Evolutionary conservation across 2,329 filamentous ascomycete genomes (phyloP).

Genomic region (Colletotrichum liriopes): DNA sequence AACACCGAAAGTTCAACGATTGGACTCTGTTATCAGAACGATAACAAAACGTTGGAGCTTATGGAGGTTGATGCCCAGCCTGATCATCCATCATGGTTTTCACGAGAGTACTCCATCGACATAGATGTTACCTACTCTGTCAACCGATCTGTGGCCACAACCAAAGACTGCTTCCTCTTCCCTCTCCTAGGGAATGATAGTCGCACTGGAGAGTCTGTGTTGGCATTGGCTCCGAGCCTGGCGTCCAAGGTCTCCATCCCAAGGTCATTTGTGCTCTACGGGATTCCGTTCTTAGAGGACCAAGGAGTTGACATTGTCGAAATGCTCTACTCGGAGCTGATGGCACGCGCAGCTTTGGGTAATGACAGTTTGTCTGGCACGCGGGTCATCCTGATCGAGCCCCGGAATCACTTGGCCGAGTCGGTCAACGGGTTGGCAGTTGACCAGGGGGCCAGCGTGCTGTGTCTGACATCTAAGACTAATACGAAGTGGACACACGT

Average conservation of each 20-base stretch:
- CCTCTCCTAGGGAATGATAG: neutral
- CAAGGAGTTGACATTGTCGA: too few species aligned
- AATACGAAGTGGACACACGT: too few species aligned
- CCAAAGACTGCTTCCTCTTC: neutral
- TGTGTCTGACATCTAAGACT: too few species aligned
- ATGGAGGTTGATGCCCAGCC: neutral
- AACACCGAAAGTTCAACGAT: neutral
- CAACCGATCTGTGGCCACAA: neutral
- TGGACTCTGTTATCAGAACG: neutral
- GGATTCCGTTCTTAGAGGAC: too few species aligned
- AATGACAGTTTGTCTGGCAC: too few species aligned
- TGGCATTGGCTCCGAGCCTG: neutral
- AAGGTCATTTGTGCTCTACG: neutral
- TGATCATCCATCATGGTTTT: neutral
- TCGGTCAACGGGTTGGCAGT: too few species aligned
- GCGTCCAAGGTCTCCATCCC: neutral
- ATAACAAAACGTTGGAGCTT: neutral
- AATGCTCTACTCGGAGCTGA: too few species aligned
- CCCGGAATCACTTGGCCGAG: too few species aligned
- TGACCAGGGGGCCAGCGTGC: too few species aligned
- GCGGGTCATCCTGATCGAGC: too few species aligned
- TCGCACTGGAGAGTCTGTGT: neutral
- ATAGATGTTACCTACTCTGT: neutral
- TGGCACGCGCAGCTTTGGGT: too few species aligned
- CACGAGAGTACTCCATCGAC: neutral